Conservation (phyloP, 2,329 filamentous ascomycete genomes). For the Bisporella sp. region DNA sequence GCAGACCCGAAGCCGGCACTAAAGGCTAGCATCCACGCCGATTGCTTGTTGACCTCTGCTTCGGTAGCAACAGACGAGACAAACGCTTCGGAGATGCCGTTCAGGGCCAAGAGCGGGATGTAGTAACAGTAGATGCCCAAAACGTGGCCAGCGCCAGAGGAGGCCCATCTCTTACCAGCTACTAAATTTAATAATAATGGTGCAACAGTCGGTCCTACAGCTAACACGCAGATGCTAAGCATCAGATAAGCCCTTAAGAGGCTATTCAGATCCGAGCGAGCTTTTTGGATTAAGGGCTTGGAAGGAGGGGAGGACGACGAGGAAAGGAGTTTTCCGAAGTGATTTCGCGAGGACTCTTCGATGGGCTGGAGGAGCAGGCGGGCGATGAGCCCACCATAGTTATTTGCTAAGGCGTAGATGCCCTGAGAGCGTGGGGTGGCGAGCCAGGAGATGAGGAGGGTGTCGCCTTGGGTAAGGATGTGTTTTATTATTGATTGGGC, state of each 20-base stretch:
- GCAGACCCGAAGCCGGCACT: conserved; percentile 68
- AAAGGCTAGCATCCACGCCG: conserved; percentile 76
- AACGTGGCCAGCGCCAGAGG: conserved; percentile 64
- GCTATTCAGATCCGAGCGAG: conserved; percentile 46
- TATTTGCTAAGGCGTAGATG: conserved; percentile 86
- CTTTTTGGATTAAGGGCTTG: conserved; percentile 31
- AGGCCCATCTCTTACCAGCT: conserved; percentile 70
- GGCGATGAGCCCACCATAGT: conserved; percentile 86
- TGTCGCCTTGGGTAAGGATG: conserved; percentile 88
- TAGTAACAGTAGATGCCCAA: conserved; percentile 84
- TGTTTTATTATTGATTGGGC: conserved; percentile 88
- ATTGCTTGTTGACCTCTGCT: conserved; percentile 68
- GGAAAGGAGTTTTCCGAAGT: conserved; percentile 75
- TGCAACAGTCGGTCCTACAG: conserved; percentile 69
- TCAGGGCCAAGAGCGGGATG: conserved; percentile 84
- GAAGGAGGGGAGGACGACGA: conserved; percentile 21
- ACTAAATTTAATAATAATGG: conserved; percentile 67
- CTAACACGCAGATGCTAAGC: conserved; percentile 60
- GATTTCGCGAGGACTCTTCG: conserved; percentile 84
- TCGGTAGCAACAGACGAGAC: conserved; percentile 80
- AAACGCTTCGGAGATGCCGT: conserved; percentile 88
- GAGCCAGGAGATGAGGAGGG: conserved; percentile 74
- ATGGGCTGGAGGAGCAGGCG: conserved; percentile 89
- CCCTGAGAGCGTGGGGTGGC: conserved; percentile 77
- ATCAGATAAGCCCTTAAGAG: conserved; percentile 70